These are phyloP conservation scores for Termitomyces sp. DNA, from an alignment of 768 basidiomycete species.

Conservation along the genomic window DNA sequence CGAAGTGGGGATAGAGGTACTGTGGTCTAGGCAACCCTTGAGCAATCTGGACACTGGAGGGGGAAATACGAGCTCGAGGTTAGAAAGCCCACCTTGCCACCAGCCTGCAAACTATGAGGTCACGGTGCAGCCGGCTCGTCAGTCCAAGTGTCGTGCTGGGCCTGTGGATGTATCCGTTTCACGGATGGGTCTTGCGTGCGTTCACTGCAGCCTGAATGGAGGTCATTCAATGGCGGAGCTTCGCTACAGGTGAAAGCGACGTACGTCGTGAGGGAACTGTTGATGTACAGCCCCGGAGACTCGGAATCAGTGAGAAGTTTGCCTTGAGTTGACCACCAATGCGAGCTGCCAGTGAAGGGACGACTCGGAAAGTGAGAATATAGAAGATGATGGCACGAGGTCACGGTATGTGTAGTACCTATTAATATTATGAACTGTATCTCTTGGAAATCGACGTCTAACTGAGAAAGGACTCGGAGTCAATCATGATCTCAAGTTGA, in stretches of 20 bases:
- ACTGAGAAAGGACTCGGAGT: too few relatives aligned
- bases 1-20: conserved; percentile 9
- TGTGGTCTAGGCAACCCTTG: background rate
- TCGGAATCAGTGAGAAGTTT: too few relatives aligned
- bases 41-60: background rate
- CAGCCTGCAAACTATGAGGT: conserved; percentile 5
- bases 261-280: conserved; percentile 31
- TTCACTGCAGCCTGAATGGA: conserved; percentile 24
- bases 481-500: too few relatives aligned
- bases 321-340: too few relatives aligned
- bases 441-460: too few relatives aligned
- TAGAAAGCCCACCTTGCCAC: conserved; percentile 9
- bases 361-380: too few relatives aligned
- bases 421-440: too few relatives aligned
- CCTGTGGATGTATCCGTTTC: conserved; percentile 10
- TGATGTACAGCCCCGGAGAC: too few relatives aligned
- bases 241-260: too few relatives aligned
- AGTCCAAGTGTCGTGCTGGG: conserved; percentile 6
- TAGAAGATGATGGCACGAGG: too few relatives aligned
- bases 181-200: conserved; percentile 18
- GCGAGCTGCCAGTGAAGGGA: too few relatives aligned
- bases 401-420: too few relatives aligned
- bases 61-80: background rate
- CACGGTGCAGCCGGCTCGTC: background rate
- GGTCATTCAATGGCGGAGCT: background rate